These are phyloP conservation scores for Penicillium cosmopolitanum DNA, from an alignment of 495 filamentous ascomycete species.

Conservation along the genomic window DNA sequence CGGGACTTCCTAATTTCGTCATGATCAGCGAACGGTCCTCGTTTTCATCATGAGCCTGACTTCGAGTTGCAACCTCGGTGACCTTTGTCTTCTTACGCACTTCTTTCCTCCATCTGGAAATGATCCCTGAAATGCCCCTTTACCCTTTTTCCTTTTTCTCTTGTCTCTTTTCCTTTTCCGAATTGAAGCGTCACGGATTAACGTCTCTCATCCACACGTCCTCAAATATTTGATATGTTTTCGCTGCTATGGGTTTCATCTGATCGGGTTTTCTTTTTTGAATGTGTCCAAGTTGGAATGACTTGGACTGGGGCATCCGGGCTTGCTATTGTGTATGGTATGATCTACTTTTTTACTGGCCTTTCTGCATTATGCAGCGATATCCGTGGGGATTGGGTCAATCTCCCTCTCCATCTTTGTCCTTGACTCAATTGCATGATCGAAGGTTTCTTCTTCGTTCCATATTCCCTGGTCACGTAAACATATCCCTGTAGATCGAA, in stretches of 20 bases:
- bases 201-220: conserved; percentile 31
- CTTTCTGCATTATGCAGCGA: conserved; percentile 43
- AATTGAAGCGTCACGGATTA: conserved; percentile 37
- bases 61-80: conserved; percentile 1
- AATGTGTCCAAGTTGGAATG: conserved; percentile 20
- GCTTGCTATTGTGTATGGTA: conserved; percentile 32
- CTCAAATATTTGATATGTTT: conserved; percentile 18
- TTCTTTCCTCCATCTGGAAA: conserved; percentile 19
- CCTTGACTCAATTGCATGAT: conserved; percentile 43
- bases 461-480: conserved; percentile 1
- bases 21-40: conserved; percentile 9
- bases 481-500: too few relatives aligned
- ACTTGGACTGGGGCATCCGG: conserved; percentile 29
- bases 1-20: conserved; percentile 18
- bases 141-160: conserved; percentile 11
- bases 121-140: conserved; percentile 22
- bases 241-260: conserved; percentile 23
- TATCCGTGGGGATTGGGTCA: conserved; percentile 39
- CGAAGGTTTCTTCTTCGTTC: conserved; percentile 36
- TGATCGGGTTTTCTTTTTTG: conserved; percentile 16
- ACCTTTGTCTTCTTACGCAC: conserved; percentile 8
- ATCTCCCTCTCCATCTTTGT: conserved; percentile 35
- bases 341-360: conserved; percentile 27
- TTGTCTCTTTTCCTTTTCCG: conserved; percentile 21
- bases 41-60: not conserved